A percentile compares a stretch with the other conserved stretches of the same genome.
These are phyloP conservation scores for Hypsizygus marmoreus DNA, from an alignment of 768 basidiomycete species.

Conservation along the genomic window DNA sequence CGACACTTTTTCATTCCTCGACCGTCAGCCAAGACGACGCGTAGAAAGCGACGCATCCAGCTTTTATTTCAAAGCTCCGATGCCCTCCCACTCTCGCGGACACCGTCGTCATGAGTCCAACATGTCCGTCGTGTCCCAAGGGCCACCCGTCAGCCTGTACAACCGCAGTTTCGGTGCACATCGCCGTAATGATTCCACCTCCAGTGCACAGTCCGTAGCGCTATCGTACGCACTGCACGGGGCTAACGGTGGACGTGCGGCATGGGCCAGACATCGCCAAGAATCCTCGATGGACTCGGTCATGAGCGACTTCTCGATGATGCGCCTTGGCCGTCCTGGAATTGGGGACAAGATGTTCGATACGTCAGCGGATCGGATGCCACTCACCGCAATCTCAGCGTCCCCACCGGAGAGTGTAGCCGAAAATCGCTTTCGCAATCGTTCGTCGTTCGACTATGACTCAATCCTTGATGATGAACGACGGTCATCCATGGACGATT, in stretches of 20 bases:
- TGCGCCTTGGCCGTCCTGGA: conserved; percentile 66
- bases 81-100: conserved; percentile 40
- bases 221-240: conserved; percentile 57
- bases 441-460: conserved; percentile 60
- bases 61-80: conserved; percentile 66
- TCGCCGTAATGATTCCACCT: conserved; percentile 58
- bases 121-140: conserved; percentile 51
- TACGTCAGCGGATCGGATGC: conserved; percentile 48
- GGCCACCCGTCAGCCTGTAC: conserved; percentile 72
- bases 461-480: conserved; percentile 64
- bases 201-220: conserved; percentile 59
- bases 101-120: conserved; percentile 68
- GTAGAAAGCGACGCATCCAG: conserved; percentile 79
- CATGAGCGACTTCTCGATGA: conserved; percentile 61
- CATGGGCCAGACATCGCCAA: conserved; percentile 60
- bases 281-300: conserved; percentile 67
- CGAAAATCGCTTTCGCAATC: conserved; percentile 28
- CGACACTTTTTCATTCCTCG: conserved; percentile 72
- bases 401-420: conserved; percentile 56
- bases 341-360: conserved; percentile 90
- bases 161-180: conserved; percentile 61
- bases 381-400: conserved; percentile 63
- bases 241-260: conserved; percentile 52
- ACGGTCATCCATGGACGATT: conserved; percentile 35
- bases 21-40: conserved; percentile 41